Percentiles rank a stretch among this genome's conserved stretches.
Conservation (phyloP, 1,284 basidiomycete species). For the Earliella scabrosa region DNA sequence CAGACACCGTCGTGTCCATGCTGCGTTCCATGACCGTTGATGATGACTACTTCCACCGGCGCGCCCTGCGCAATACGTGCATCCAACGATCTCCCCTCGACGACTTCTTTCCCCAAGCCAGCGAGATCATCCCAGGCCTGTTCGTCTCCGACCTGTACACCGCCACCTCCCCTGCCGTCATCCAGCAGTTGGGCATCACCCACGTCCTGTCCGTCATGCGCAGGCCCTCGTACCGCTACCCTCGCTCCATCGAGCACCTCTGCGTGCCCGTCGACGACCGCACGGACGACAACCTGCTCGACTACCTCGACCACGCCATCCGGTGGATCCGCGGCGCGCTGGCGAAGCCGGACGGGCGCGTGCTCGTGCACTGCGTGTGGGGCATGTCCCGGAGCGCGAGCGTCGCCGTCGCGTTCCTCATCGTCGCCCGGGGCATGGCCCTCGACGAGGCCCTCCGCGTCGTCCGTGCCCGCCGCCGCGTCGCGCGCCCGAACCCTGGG, state of each 20-base stretch:
- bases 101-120: conserved; percentile 33
- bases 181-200: conserved; percentile 32
- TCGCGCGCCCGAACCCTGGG: conserved; percentile 36
- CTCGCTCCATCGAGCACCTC: conserved; percentile 23
- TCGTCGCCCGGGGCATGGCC: conserved; percentile 36
- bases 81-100: conserved; percentile 25
- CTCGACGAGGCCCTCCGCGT: conserved; percentile 29
- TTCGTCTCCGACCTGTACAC: conserved; percentile 35
- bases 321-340: conserved; percentile 30
- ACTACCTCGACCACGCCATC: conserved; percentile 27
- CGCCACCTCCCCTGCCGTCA: conserved; percentile 27
- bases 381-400: conserved; percentile 54
- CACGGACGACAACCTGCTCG: conserved; percentile 22
- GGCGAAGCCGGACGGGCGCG: conserved; percentile 13
- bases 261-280: conserved; percentile 33
- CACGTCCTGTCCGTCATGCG: conserved; percentile 34
- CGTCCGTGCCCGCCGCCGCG: conserved; percentile 25
- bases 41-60: conserved; percentile 29
- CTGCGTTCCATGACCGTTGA: conserved; percentile 26
- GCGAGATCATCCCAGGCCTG: conserved; percentile 34
- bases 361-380: conserved; percentile 52
- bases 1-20: conserved; percentile 23
- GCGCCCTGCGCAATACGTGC: conserved; percentile 24
- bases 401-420: conserved; percentile 51
- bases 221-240: conserved; percentile 16